Percentiles rank a stretch among this genome's conserved stretches.
Evolutionary conservation across 805 yeast genomes (phyloP).

Genomic region (Saccharomycopsis vini): DNA sequence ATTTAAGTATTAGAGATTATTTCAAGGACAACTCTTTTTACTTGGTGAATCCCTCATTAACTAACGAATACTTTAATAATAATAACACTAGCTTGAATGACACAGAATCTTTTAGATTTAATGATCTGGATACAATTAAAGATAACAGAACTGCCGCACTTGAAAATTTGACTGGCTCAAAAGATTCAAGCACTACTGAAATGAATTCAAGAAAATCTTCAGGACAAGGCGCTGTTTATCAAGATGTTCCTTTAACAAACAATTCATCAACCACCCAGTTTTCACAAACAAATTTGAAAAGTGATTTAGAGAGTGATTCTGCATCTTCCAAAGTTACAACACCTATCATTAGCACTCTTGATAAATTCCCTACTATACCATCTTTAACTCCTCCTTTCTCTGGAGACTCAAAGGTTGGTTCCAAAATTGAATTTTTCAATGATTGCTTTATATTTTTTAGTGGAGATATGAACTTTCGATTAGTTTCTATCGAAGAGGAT

Average conservation of each 20-base stretch:
- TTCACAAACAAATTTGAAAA: no score
- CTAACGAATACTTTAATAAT: constrained; percentile 5
- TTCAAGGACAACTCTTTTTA: constrained; percentile 10
- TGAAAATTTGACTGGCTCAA: constrained; percentile 12
- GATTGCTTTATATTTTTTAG: constrained; percentile 30
- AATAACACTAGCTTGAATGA: neutral
- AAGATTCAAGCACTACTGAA: neutral
- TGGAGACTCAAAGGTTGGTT: neutral
- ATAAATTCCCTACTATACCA: neutral
- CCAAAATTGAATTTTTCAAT: constrained; percentile 10
- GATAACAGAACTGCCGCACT: constrained; percentile 12
- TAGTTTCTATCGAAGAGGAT: constrained; percentile 18
- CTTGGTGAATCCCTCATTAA: constrained; percentile 10
- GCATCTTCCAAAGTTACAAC: neutral
- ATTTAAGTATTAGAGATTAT: constrained; percentile 23
- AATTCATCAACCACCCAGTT: neutral
- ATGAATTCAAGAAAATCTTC: neutral
- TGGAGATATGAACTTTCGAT: constrained; percentile 51
- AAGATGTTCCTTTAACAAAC: neutral
- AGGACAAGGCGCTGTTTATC: no score
- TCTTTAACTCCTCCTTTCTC: neutral
- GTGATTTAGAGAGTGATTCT: neutral
- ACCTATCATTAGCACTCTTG: constrained; percentile 1
- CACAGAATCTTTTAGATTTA: constrained; percentile 12
- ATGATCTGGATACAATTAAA: constrained; percentile 15